Evolutionary conservation across 139 green algal genomes (phyloP).

Genomic region (Edaphochlamys debaryana): DNA sequence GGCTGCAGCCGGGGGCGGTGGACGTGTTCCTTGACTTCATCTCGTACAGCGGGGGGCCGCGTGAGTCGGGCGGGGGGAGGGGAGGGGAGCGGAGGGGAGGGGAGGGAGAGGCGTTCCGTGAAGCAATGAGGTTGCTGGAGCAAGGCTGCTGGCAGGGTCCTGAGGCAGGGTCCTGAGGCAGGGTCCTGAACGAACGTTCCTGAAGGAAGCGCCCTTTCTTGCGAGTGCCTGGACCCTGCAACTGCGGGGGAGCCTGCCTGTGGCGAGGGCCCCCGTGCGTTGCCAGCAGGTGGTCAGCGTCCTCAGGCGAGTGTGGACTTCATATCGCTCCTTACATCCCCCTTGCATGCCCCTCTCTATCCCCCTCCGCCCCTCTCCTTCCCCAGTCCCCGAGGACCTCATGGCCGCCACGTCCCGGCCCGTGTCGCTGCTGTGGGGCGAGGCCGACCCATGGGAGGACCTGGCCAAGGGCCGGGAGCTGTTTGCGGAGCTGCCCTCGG

Average conservation of each 20-base stretch:
- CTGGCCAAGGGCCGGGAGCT: slow-evolving; percentile 74
- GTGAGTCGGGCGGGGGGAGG: not conserved
- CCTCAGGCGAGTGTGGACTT: too few species aligned
- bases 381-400: slow-evolving; percentile 87
- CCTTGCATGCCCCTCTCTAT: not conserved
- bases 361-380: not conserved
- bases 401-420: slow-evolving; percentile 69
- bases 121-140: not conserved
- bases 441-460: slow-evolving; percentile 92
- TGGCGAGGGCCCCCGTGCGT: too few species aligned
- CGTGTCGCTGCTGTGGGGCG: slow-evolving; percentile 91
- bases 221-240: too few species aligned
- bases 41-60: slow-evolving; percentile 86
- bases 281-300: too few species aligned
- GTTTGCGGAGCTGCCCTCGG: slow-evolving; percentile 64
- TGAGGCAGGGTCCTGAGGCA: too few species aligned
- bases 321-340: too few species aligned
- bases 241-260: too few species aligned
- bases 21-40: slow-evolving; percentile 99
- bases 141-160: not conserved
- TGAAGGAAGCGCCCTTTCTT: too few species aligned
- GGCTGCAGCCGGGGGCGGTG: slow-evolving; percentile 79
- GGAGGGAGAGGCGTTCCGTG: not conserved
- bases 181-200: too few species aligned
- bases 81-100: too few species aligned